Conservation (phyloP, 345 rosid species). For the Eucalyptus tenuipes region DNA sequence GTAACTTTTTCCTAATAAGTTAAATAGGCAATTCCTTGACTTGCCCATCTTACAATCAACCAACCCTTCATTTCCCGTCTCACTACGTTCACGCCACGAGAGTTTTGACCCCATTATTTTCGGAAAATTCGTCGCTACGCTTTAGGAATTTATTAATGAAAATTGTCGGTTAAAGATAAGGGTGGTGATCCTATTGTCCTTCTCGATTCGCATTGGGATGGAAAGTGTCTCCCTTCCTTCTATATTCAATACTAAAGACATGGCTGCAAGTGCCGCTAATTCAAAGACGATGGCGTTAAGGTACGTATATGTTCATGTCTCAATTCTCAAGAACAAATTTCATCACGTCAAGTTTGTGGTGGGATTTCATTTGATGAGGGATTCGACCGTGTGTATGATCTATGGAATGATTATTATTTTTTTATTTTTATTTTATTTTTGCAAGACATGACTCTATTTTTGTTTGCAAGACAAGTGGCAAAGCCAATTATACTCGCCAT, state of each 20-base stretch:
- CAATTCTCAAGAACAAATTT: neutral
- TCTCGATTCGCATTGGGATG: neutral
- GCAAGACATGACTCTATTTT: neutral
- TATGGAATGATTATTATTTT: neutral
- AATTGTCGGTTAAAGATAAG: neutral
- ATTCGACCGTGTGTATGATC: neutral
- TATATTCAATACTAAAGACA: neutral
- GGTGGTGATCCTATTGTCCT: neutral
- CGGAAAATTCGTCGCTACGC: neutral
- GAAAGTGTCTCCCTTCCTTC: neutral
- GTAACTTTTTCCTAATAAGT: neutral
- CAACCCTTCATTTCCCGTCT: neutral
- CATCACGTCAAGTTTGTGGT: neutral
- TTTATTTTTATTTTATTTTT: neutral
- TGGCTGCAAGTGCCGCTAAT: neutral
- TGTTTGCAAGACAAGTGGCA: neutral
- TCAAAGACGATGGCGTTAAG: neutral
- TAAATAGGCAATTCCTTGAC: neutral
- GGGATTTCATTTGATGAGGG: neutral
- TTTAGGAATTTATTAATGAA: neutral
- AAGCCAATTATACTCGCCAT: neutral
- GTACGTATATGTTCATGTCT: neutral
- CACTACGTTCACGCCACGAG: neutral
- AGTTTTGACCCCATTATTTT: neutral
- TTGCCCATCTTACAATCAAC: neutral